Conservation (phyloP, 2,329 filamentous ascomycete genomes). For the Cyanodermella asteris region DNA sequence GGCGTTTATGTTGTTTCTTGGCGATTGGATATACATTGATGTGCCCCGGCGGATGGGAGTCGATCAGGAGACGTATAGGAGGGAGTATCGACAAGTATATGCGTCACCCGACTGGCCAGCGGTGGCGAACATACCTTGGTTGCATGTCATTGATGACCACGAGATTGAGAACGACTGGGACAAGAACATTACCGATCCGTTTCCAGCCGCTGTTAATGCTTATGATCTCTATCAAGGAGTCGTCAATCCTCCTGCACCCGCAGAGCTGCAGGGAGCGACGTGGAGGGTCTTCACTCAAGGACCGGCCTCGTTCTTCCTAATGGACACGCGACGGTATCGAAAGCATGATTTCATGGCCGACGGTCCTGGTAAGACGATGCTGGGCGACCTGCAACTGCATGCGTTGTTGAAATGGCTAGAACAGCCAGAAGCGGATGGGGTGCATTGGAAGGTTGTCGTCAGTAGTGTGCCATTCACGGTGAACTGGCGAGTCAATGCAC, state of each 20-base stretch:
- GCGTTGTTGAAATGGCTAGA: slow-evolving; percentile 61
- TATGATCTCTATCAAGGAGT: slow-evolving; percentile 71
- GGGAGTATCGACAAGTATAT: slow-evolving; percentile 91
- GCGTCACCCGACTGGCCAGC: slow-evolving; percentile 76
- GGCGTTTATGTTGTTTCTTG: slow-evolving; percentile 53
- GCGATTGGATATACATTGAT: slow-evolving; percentile 80
- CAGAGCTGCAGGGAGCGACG: slow-evolving; percentile 34
- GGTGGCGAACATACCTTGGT: slow-evolving; percentile 73
- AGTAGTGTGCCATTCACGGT: slow-evolving; percentile 90
- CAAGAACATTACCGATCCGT: slow-evolving; percentile 58
- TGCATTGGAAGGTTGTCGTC: slow-evolving; percentile 84
- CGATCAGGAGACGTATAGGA: slow-evolving; percentile 53
- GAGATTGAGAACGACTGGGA: slow-evolving; percentile 93
- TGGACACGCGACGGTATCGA: slow-evolving; percentile 77
- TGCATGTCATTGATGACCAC: slow-evolving; percentile 90
- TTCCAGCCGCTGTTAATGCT: slow-evolving; percentile 57
- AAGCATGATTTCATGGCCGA: slow-evolving; percentile 40
- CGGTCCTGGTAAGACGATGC: slow-evolving; percentile 57
- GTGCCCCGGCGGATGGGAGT: slow-evolving; percentile 63
- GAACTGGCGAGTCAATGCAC: slow-evolving; percentile 77
- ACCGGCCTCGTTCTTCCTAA: slow-evolving; percentile 80
- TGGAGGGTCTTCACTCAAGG: slow-evolving; percentile 84
- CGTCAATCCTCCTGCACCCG: slow-evolving; percentile 51
- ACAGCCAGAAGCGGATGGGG: slow-evolving; percentile 48
- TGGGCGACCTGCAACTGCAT: slow-evolving; percentile 55